Evolutionary conservation across 805 yeast genomes (phyloP).

Genomic region (Sugiyamaella lignohabitans): DNA sequence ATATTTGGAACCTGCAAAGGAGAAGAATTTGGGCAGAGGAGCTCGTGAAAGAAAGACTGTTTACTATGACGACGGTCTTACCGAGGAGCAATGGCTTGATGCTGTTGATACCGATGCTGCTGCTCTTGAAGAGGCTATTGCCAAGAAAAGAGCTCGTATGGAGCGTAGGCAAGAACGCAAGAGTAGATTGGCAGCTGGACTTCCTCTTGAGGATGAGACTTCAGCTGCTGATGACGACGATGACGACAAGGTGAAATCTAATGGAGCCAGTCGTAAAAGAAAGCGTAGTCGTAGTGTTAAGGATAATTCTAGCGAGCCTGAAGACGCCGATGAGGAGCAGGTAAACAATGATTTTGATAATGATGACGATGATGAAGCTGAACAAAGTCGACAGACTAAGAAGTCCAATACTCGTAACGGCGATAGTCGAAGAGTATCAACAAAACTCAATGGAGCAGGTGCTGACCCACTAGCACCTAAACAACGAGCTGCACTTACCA

Average conservation of each 20-base stretch:
- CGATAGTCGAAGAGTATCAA: not conserved
- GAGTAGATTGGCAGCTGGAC: not conserved
- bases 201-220: constrained; percentile 1
- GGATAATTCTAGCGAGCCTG: constrained; percentile 6
- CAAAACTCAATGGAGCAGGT: not conserved
- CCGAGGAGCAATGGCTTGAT: constrained; percentile 87
- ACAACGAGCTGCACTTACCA: constrained; percentile 14
- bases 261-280: not conserved
- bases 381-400: not conserved
- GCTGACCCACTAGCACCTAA: constrained; percentile 16
- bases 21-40: constrained; percentile 54
- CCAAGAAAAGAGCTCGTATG: constrained; percentile 31
- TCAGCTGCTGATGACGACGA: constrained; percentile 11
- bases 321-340: constrained; percentile 15
- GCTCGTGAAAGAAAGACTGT: constrained; percentile 69
- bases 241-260: constrained; percentile 5
- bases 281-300: not conserved
- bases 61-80: constrained; percentile 72
- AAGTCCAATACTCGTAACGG: not conserved
- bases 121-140: constrained; percentile 48
- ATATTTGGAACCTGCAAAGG: constrained; percentile 29
- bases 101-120: constrained; percentile 52
- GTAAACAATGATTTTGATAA: constrained; percentile 3
- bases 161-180: constrained; percentile 6
- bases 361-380: constrained; percentile 9